A percentile compares a stretch with the other conserved stretches of the same genome.
These are phyloP conservation scores for Lentinula aciculospora DNA, from an alignment of 768 basidiomycete genomes.

Conservation along the genomic window DNA sequence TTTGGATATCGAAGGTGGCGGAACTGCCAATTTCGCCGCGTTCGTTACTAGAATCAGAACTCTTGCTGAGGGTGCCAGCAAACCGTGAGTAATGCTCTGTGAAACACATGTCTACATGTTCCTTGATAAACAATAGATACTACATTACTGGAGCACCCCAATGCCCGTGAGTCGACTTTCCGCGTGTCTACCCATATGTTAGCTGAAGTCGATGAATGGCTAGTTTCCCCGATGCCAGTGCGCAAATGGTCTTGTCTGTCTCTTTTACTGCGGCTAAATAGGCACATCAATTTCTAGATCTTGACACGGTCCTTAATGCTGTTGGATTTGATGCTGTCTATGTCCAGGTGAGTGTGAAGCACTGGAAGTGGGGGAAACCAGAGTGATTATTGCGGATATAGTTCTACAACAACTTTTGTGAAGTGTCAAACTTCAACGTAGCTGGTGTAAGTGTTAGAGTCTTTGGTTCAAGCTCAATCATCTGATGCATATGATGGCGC, in stretches of 20 bases:
- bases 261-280: not conserved
- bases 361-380: not conserved
- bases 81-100: slow-evolving; percentile 27
- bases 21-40: slow-evolving; percentile 35
- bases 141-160: slow-evolving; percentile 50
- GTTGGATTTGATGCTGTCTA: slow-evolving; percentile 62
- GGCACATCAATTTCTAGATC: not conserved
- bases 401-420: slow-evolving; percentile 56
- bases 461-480: not conserved
- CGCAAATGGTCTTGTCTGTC: not conserved
- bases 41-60: slow-evolving; percentile 42
- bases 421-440: slow-evolving; percentile 34
- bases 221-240: slow-evolving; percentile 52
- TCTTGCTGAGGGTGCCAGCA: slow-evolving; percentile 39
- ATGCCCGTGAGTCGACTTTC: slow-evolving; percentile 9
- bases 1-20: slow-evolving; percentile 61
- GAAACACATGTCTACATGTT: not conserved
- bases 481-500: not conserved
- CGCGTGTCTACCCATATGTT: not conserved
- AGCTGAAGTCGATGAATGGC: slow-evolving; percentile 28
- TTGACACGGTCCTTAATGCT: slow-evolving; percentile 30
- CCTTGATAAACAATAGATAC: slow-evolving; percentile 28
- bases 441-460: slow-evolving; percentile 25
- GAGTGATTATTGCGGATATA: not conserved
- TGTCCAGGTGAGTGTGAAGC: slow-evolving; percentile 53